Percentiles rank a stretch among this genome's conserved stretches.
phyloP scores from a whole-genome alignment of 2,329 filamentous ascomycete species.

The Metarhizium robertsii region DNA sequence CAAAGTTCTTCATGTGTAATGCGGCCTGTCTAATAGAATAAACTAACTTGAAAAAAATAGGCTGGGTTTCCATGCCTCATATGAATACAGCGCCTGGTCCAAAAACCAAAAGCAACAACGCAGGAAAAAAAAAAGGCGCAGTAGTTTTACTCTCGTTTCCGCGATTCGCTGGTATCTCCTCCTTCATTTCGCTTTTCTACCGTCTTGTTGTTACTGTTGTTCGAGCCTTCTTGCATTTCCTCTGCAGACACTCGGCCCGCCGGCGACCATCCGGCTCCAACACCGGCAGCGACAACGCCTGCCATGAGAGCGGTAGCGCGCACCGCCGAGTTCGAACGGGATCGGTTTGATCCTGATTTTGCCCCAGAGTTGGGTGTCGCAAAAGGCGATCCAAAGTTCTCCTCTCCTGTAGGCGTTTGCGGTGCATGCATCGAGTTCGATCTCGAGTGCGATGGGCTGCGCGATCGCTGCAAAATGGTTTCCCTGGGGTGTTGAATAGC shows the following conservation, averaged over 20 bases:
- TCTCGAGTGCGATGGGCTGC: slow-evolving; percentile 54
- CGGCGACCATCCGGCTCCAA: slow-evolving; percentile 70
- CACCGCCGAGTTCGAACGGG: slow-evolving; percentile 60
- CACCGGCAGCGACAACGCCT: slow-evolving; percentile 69
- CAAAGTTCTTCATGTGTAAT: neutral
- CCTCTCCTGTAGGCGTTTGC: slow-evolving; percentile 51
- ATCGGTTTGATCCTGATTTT: slow-evolving; percentile 58
- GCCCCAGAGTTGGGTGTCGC: slow-evolving; percentile 52
- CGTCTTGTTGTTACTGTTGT: neutral
- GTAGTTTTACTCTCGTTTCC: slow-evolving; percentile 15
- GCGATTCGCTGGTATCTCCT: slow-evolving; percentile 13
- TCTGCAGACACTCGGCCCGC: slow-evolving; percentile 38
- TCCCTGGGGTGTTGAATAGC: slow-evolving; percentile 68
- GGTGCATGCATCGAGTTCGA: slow-evolving; percentile 55
- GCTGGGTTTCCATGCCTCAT: too few species aligned
- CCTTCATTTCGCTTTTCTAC: slow-evolving; percentile 9
- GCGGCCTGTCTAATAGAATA: neutral
- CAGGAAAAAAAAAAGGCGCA: neutral
- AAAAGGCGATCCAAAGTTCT: slow-evolving; percentile 39
- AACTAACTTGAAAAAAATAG: too few species aligned
- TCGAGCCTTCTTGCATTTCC: slow-evolving; percentile 11
- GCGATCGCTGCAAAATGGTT: slow-evolving; percentile 51
- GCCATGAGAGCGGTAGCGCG: slow-evolving; percentile 73
- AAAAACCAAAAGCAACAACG: neutral
- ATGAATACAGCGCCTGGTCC: too few species aligned